phyloP scores from a whole-genome alignment of 768 basidiomycete genomes.

The Phanerodontia chrysosporium region DNA sequence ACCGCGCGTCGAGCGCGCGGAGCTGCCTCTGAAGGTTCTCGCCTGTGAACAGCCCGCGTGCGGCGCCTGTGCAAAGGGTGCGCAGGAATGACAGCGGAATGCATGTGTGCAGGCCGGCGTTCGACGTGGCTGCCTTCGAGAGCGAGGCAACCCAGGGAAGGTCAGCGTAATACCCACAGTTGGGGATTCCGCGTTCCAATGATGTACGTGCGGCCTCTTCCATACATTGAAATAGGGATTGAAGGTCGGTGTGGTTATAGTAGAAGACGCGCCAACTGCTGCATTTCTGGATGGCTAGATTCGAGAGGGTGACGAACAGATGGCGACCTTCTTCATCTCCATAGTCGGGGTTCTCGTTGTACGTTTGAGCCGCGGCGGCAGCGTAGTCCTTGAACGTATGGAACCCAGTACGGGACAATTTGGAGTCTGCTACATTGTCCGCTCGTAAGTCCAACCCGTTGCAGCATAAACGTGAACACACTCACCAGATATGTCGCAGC shows the following conservation, averaged over 20 bases:
- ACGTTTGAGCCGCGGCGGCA: neutral
- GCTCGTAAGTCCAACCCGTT: no score
- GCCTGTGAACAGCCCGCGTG: neutral
- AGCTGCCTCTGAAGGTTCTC: neutral
- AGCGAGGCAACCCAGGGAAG: slow-evolving; percentile 2
- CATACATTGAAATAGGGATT: neutral
- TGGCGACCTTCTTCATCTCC: neutral
- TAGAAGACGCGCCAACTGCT: neutral
- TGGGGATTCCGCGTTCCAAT: neutral
- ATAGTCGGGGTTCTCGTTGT: neutral
- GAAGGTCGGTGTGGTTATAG: neutral
- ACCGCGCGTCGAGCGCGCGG: neutral
- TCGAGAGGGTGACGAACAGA: slow-evolving; percentile 4
- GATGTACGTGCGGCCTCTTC: neutral
- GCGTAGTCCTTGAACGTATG: neutral
- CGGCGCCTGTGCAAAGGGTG: neutral
- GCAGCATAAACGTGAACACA: no score
- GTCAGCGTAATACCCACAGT: slow-evolving; percentile 1
- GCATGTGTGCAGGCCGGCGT: neutral
- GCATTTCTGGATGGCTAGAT: neutral
- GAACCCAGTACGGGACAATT: neutral
- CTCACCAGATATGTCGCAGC: neutral
- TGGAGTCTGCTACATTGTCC: no score
- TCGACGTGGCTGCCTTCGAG: neutral
- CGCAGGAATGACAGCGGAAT: neutral